Base-by-base conservation (phyloP, 2,329 filamentous ascomycete genomes). In the Corniculantispora saksenae region DNA sequence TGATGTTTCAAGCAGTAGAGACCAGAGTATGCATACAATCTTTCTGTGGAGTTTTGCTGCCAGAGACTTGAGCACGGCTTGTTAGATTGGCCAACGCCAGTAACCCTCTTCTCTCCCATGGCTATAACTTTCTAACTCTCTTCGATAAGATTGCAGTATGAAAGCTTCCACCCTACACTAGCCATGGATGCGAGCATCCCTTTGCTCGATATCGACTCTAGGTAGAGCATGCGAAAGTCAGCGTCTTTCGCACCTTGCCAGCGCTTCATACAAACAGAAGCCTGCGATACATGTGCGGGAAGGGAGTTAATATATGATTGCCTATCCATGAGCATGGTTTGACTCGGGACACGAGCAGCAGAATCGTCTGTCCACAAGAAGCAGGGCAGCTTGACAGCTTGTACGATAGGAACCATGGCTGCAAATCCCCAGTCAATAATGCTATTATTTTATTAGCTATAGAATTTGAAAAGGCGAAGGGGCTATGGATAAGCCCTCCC, bases 111-210 rank as follows among this genome's bases (percentile, higher is more conserved):
- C n/a, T n/a, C n/a, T n/a, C n/a, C n/a, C n/a, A n/a, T n/a, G n/a
- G n/a, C n/a, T 32, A 32, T 32, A 32, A 32, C 10, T 32, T 32
- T n/a, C 53, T 21, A 59, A 8, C 3, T 47, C 6, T 59, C 25
- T 48, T 70, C 66, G 64, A 48, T 48, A 43, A 63, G 40, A 13
- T 47, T 35, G 50, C 35, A 63, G 35, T 63, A 63, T 3, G 60
- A 43, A 50, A 47, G 50, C 60, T 63, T 63, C 60, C 48, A 55
- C 25, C 17, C 38, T 56, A 63, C 48, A 45, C 60, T 63, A 43
- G 60, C 60, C 60, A 63, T 63, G 13, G 60, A 63, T 47, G 48
- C 60, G 17, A 63, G 60, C 60, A 56, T 63, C 19, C 60, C 50
- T 35, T 55, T 63, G 38, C 48, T 63, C 2, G n/a, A 63, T 21